Base-by-base conservation (phyloP, 1,139 yeast species). In the Pichia sp. region DNA sequence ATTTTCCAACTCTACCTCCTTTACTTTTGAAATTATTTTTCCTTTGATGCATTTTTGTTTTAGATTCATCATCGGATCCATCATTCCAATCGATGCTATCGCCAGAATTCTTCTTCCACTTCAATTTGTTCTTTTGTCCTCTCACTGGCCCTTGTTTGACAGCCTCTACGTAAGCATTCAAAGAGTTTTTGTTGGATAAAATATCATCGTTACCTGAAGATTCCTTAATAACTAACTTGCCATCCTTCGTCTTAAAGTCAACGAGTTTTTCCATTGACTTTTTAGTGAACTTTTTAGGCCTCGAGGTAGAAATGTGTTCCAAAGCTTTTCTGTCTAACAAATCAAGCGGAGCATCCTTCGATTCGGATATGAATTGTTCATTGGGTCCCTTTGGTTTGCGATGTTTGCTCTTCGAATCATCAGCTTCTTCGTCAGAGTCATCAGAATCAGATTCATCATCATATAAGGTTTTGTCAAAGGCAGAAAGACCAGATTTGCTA, bases 81-180 rank as follows among this genome's bases (percentile, higher is more conserved):
- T 71, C 79, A 49, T 73, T 80, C 61, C 73, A 79, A 56, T 78
- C 81, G 50, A 74, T 78, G 47, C 80, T 80, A 50, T 78, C 76
- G 46, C 74, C 74, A 23, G 30, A 26, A 30, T 77, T 75, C 68
- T 83, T 84, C 72, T 85, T 87, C 72, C 82, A 93, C 71, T 90
- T 91, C 76, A 90, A 79, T 73, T 83, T 89, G 70, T 90, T 89
- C 73, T 82, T 83, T 73, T 88, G 96, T 53, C 97, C 96, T 70
- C 96, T 84, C 4, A 88, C 81, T 41, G 99, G 98, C 30, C 93
- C 97, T 62, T 85, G 88, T 67, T 82, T 85, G 40, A 93, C 89
- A 12, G 98, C 99, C 59, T 89, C 96, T 61, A 90, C 80, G 66
- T 93, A 93, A 1, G 97, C 97, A 66, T 88, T 88, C 58, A 91